Base-by-base conservation (phyloP, 495 filamentous ascomycete genomes). In the Entonaema liquescens region DNA sequence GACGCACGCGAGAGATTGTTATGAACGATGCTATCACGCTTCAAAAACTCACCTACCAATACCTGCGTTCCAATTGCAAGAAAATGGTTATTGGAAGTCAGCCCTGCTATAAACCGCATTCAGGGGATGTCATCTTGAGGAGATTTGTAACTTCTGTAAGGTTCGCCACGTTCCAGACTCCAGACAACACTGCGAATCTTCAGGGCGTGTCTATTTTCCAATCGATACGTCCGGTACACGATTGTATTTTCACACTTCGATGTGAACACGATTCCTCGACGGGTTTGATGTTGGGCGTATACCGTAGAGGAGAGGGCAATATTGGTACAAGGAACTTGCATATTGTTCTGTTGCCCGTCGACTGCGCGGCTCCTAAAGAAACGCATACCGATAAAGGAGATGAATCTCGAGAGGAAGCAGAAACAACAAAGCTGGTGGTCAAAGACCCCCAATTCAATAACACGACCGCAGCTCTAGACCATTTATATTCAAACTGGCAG, bases 1-100 rank as follows among this genome's bases (percentile, higher is more conserved):
- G 50, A 3, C 58, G 65, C 19, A 62, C 58, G 15, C 50, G 58
- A 8, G 58, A 68, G 52, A 56, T 79, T 17, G 50, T 79, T 42
- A 58, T 76, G 26, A 72, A 73, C 13, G 74, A 73, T 25, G 9
- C 68, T 19, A 50, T 76, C n/a, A 71, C 78, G 6, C 33, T 76
- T n/a, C 74, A 76, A 11, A 28, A 7, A 11, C 38, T 62, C 19
- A 28, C 61, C 40, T 28, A 28, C 40, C 21, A 13, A 5, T 38
- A 3, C 59, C n/a, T 62, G 13, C 33, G 21, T 7, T 4, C 1
- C 5, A 40, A 12, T 52, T 36, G 36, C 19, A 0, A 1, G 3
- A 49, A 44, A 40, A 2, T 62, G 6, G 26, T 58, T 1, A 13
- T 68, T 9, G 59, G 62, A 42, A 17, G 59, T 9, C 65, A 68